Evolutionary conservation across 108 stramenopile species (phyloP), one percentile per base, ranked within the genome.

Genomic region (Schizochytrium sp.): DNA sequence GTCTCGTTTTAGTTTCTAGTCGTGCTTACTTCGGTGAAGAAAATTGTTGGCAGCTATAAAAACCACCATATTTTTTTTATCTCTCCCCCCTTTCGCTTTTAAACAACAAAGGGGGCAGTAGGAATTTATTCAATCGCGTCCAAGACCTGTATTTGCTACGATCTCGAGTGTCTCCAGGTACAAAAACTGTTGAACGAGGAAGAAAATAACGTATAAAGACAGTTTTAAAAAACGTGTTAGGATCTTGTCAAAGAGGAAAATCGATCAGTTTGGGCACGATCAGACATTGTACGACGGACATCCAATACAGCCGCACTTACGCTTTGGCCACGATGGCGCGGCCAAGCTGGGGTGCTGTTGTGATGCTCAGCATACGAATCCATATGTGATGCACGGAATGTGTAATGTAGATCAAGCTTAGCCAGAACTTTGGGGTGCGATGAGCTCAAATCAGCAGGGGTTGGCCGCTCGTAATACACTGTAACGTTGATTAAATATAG

Each of bases 341-440:
- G 64, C 12, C 12, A 44, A 8, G 64, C 19, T 38, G 64, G 12
- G 28, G 64, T 8, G 15, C 15, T 69, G 64, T 44, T 15, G 15
- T 44, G 40, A 44, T 7, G 10, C 0, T 1, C 15, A 44, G 8
- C 64, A 13, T 38, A 38, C 10, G 12, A 38, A 15, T 15, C 28
- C 19, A 8, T 7, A 15, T 44, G 64, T 7, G 64, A 28, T 38
- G 10, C 44, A 44, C 2, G 10, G 42, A 38, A 10, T 7, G 64
- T 38, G 12, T 7, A 44, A 12, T 69, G 64, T 44, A 69, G 2
- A 15, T 38, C 44, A 8, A 69, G 12, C 64, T 69, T 69, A 10
- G 49, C 76, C 1, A 83, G 76, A 12, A 83, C 28, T 38, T 55
- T 55, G 53, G 76, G 76, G 47, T 83, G 76, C 53, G 50, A 0